These are phyloP conservation scores for Trichocladium uniseriatum DNA, from an alignment of 495 filamentous ascomycete species.

Conservation along the genomic window DNA sequence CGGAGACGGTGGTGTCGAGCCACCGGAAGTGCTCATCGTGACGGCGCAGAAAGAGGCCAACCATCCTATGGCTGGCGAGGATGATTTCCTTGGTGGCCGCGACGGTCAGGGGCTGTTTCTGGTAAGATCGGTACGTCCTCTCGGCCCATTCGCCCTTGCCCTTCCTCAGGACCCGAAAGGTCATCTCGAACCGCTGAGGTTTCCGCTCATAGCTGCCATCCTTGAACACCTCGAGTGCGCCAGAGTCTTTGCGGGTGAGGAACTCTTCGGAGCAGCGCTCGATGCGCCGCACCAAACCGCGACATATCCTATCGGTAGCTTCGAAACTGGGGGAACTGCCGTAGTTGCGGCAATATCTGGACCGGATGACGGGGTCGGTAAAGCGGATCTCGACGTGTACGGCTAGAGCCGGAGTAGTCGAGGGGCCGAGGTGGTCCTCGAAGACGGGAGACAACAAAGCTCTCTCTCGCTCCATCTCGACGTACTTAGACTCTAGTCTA, in stretches of 20 bases:
- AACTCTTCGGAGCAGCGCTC: constrained; percentile 41
- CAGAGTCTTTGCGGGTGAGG: constrained; percentile 39
- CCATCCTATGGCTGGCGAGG: constrained; percentile 33
- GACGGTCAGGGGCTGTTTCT: constrained; percentile 35
- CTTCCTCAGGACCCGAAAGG: constrained; percentile 31
- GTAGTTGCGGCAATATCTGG: constrained; percentile 32
- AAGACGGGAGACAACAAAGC: constrained; percentile 18
- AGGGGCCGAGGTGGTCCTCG: constrained; percentile 12
- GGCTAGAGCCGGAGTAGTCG: constrained; percentile 15
- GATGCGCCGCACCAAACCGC: constrained; percentile 36
- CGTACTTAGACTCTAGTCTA: constrained; percentile 9
- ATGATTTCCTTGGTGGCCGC: constrained; percentile 34
- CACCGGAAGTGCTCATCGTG: constrained; percentile 38
- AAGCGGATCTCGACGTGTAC: constrained; percentile 39
- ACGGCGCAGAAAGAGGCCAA: constrained; percentile 37
- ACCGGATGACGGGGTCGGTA: constrained; percentile 33
- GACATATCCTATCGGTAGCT: constrained; percentile 32
- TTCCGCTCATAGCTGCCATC: constrained; percentile 30
- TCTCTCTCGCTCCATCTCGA: constrained; percentile 20
- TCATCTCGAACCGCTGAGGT: constrained; percentile 36
- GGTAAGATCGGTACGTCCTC: constrained; percentile 36
- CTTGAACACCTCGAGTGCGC: constrained; percentile 31
- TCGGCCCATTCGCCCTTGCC: constrained; percentile 36
- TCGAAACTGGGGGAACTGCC: constrained; percentile 31
- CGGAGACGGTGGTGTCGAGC: constrained; percentile 31